phyloP scores from a whole-genome alignment of 169 alveolate species.

The Plasmodium coatneyi region DNA sequence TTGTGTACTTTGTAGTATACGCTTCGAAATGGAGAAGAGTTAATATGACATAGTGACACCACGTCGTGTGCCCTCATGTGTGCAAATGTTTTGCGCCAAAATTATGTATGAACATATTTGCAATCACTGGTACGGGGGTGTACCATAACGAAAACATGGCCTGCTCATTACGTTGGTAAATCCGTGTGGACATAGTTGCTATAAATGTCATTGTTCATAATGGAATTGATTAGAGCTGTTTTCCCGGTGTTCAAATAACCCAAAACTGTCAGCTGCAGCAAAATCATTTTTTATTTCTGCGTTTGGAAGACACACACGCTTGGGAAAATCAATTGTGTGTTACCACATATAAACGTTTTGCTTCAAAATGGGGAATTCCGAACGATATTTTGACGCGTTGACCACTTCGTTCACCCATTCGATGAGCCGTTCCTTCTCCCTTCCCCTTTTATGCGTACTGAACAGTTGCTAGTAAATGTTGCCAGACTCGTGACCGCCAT shows the following conservation, averaged over 20 bases:
- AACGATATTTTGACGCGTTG: neutral
- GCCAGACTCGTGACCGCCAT: neutral
- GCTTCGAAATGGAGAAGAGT: slow-evolving; percentile 22
- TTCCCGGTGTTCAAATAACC: slow-evolving; percentile 72
- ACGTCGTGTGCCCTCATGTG: neutral
- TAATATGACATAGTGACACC: neutral
- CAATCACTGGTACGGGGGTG: neutral
- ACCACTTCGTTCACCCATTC: neutral
- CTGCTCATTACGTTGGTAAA: slow-evolving; percentile 41
- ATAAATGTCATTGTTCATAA: slow-evolving; percentile 61
- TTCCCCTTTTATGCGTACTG: neutral
- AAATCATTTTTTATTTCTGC: slow-evolving; percentile 52
- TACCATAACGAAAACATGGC: neutral
- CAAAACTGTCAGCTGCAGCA: slow-evolving; percentile 53
- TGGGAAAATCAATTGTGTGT: neutral
- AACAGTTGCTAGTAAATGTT: neutral
- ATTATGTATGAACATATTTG: neutral
- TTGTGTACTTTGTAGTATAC: slow-evolving; percentile 55
- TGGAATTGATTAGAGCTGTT: slow-evolving; percentile 53
- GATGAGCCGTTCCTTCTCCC: neutral
- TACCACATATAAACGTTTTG: neutral
- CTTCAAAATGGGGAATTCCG: neutral
- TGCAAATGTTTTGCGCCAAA: neutral
- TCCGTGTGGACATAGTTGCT: slow-evolving; percentile 42
- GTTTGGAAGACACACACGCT: neutral